Evolutionary conservation across 306 rosid genomes (phyloP), one percentile per base, ranked within the genome.

Genomic region (Sechiopsis laciniata): DNA sequence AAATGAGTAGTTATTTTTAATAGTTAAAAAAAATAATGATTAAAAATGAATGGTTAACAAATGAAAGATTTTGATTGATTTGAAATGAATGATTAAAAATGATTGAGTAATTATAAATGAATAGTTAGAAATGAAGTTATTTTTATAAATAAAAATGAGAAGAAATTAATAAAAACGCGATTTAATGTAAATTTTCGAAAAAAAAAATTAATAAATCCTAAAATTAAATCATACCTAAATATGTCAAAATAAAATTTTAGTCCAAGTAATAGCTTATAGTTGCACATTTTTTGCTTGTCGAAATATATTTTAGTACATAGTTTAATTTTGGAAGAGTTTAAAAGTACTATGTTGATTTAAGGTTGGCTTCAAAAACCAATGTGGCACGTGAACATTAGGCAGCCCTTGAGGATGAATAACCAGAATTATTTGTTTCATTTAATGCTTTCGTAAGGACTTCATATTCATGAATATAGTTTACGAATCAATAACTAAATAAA

Each of bases 281-380:
- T 11, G 8, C 11, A 58, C 37, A 58, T 58, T 17, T 55, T 37
- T 55, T 55, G 0, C 7, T 1, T 2, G 26, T 55, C 17, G 6
- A 17, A 0, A 17, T 55, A 55, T 56, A 56, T 20, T 56, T 56
- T 56, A 56, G 22, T 56, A 56, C 22, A 56, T 56, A 56, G 62
- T 56, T 56, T 52, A 52, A 4, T 22, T 51, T 51, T 51, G 7
- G 16, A 58, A 7, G 26, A 58, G 29, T 15, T 54, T 62, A 62
- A 8, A 16, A 63, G 69, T 65, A 65, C 32, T 20, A 65, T 65
- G 54, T 45, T 65, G 72, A 20, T 66, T 66, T 66, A 45, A 66
- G 72, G 72, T 66, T 42, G 72, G 72, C 72, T 66, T 66, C 55
- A 66, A 66, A 10, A 20, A 9, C 72, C 72, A 66, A 66, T 66